Percentiles rank a stretch among this genome's conserved stretches.
These are phyloP conservation scores for Hibiscus mutabilis DNA, from an alignment of 345 rosid species.

Conservation along the genomic window DNA sequence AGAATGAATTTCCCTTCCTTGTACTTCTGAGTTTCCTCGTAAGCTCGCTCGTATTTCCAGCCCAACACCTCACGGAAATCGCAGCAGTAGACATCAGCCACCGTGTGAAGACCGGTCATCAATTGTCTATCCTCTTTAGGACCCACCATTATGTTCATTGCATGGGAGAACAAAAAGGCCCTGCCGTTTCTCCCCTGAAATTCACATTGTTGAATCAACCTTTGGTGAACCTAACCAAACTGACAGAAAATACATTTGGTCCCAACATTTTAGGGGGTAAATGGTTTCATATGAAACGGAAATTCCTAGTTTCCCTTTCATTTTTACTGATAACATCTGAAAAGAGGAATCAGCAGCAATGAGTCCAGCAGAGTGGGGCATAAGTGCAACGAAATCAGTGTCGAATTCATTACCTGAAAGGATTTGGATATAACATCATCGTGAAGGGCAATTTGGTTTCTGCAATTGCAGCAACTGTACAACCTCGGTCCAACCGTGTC, in stretches of 20 bases:
- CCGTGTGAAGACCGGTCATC: slow-evolving; percentile 36
- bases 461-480: slow-evolving; percentile 58
- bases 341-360: no score
- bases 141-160: slow-evolving; percentile 28
- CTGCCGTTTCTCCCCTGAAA: slow-evolving; percentile 34
- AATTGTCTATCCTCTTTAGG: slow-evolving; percentile 35
- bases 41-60: slow-evolving; percentile 38
- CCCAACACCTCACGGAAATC: slow-evolving; percentile 32
- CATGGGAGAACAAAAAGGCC: slow-evolving; percentile 36
- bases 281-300: no score
- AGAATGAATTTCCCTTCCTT: slow-evolving; percentile 43
- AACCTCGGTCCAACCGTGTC: slow-evolving; percentile 39
- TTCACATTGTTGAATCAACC: background rate
- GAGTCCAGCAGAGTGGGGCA: no score
- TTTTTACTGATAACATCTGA: no score
- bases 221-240: no score
- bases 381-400: slow-evolving; percentile 6
- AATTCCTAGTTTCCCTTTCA: no score
- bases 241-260: no score
- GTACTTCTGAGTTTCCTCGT: slow-evolving; percentile 35
- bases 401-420: slow-evolving; percentile 34
- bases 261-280: no score
- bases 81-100: slow-evolving; percentile 28
- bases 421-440: slow-evolving; percentile 55
- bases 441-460: slow-evolving; percentile 46